A percentile compares a stretch with the other conserved stretches of the same genome.
Conservation (phyloP, 2,329 filamentous ascomycete species). For the Colletotrichum cuscutae region DNA sequence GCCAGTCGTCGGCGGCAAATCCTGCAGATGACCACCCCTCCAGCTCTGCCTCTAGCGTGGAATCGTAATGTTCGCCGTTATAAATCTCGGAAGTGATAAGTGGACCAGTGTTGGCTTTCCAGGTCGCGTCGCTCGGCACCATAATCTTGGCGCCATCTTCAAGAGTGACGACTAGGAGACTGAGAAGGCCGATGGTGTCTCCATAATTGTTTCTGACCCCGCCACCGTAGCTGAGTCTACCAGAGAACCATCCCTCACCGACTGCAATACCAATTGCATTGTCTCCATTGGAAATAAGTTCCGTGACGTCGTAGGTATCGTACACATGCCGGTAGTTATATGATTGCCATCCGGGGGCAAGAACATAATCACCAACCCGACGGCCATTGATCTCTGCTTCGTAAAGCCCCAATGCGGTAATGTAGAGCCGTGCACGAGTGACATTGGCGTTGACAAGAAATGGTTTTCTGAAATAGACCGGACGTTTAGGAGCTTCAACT, state of each 20-base stretch:
- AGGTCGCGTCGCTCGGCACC: slow-evolving; percentile 50
- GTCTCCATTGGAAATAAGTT: slow-evolving; percentile 48
- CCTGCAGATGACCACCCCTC: slow-evolving; percentile 40
- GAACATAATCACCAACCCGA: slow-evolving; percentile 49
- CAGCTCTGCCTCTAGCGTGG: slow-evolving; percentile 42
- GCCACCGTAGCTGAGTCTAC: slow-evolving; percentile 46
- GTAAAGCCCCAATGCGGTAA: slow-evolving; percentile 58
- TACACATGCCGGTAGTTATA: slow-evolving; percentile 63
- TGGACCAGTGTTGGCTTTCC: slow-evolving; percentile 47
- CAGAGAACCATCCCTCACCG: slow-evolving; percentile 61
- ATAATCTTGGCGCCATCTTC: slow-evolving; percentile 42
- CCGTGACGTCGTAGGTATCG: slow-evolving; percentile 62
- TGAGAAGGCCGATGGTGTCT: slow-evolving; percentile 49
- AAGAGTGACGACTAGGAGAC: slow-evolving; percentile 49
- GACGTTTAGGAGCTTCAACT: slow-evolving; percentile 41
- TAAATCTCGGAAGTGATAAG: slow-evolving; percentile 56
- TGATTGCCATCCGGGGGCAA: slow-evolving; percentile 64
- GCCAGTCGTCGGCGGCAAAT: slow-evolving; percentile 43
- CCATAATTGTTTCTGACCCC: slow-evolving; percentile 50
- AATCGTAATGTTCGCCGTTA: slow-evolving; percentile 63
- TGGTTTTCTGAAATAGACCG: slow-evolving; percentile 34
- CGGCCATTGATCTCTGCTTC: slow-evolving; percentile 58
- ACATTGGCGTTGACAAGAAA: slow-evolving; percentile 38
- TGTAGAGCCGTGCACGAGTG: slow-evolving; percentile 55
- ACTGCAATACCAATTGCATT: slow-evolving; percentile 52